phyloP scores from a whole-genome alignment of 2,329 filamentous ascomycete species.

The Calonectria crousiana region DNA sequence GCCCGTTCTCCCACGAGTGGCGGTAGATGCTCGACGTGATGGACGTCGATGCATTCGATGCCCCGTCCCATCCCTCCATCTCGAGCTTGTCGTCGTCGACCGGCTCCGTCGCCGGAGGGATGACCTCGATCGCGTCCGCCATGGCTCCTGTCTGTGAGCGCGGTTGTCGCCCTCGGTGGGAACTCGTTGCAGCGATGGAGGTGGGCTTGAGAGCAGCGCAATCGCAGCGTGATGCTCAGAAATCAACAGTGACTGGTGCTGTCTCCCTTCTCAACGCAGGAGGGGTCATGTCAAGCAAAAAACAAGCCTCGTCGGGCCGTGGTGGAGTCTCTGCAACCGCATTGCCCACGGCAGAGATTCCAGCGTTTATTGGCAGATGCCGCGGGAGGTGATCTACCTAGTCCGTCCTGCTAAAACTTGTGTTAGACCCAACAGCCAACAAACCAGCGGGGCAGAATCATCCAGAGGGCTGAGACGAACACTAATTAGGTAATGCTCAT shows the following conservation, averaged over 20 bases:
- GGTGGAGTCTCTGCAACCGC: neutral
- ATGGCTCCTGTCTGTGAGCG: neutral
- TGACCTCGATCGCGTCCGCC: neutral
- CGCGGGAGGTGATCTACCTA: neutral
- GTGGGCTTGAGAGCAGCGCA: neutral
- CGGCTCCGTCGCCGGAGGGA: conserved; percentile 24
- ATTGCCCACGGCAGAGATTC: neutral
- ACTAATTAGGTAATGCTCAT: neutral
- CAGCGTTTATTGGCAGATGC: neutral
- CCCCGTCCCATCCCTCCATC: neutral
- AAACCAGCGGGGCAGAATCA: neutral
- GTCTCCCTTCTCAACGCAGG: neutral
- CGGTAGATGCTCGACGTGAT: conserved; percentile 1
- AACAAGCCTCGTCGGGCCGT: neutral
- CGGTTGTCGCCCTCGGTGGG: neutral
- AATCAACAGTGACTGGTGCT: too few relatives aligned
- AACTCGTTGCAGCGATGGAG: neutral
- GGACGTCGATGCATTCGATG: neutral
- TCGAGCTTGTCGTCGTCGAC: conserved; percentile 1
- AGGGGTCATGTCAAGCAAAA: neutral
- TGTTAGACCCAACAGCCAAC: neutral
- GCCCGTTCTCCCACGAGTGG: conserved; percentile 5
- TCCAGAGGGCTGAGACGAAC: too few relatives aligned
- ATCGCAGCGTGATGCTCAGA: neutral
- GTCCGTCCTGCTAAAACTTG: neutral